Conservation (phyloP, 176 grass and related monocot genomes). For the Ensete ventricosum region DNA sequence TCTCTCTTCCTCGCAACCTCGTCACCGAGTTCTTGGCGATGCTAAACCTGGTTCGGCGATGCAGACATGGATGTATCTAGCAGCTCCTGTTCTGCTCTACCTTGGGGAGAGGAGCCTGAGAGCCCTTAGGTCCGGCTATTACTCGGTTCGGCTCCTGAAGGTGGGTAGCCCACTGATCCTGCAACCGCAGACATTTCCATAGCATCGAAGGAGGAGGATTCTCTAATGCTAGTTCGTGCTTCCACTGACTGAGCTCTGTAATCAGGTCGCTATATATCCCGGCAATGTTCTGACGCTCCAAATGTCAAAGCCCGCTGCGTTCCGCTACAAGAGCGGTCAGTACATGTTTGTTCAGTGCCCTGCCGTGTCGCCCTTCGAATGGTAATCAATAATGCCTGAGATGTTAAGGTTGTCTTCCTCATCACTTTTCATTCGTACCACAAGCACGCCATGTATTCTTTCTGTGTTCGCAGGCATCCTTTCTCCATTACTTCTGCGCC, state of each 20-base stretch:
- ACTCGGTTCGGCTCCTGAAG: conserved; percentile 83
- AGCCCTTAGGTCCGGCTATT: conserved; percentile 81
- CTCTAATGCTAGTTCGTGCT: no score
- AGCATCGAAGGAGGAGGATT: no score
- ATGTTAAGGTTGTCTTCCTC: no score
- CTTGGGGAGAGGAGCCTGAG: conserved; percentile 77
- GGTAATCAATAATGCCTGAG: conserved; percentile 39
- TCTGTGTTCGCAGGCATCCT: conserved; percentile 56
- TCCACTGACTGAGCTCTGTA: not conserved
- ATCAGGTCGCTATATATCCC: conserved; percentile 94
- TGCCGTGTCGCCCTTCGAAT: conserved; percentile 89
- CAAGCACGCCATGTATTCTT: not conserved
- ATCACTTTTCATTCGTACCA: no score
- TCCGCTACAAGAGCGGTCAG: conserved; percentile 92
- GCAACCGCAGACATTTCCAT: no score
- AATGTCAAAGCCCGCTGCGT: conserved; percentile 80
- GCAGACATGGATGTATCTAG: conserved; percentile 99
- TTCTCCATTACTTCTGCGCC: conserved; percentile 98
- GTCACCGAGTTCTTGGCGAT: no score
- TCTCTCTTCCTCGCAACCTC: not conserved
- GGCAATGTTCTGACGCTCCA: conserved; percentile 89
- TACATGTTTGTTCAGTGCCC: conserved; percentile 99
- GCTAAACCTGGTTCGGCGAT: conserved; percentile 26
- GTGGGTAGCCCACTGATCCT: conserved; percentile 9
- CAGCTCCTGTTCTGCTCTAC: conserved; percentile 78